Evolutionary conservation across 495 filamentous ascomycete genomes (phyloP).

Genomic region (Xylaria acuta): DNA sequence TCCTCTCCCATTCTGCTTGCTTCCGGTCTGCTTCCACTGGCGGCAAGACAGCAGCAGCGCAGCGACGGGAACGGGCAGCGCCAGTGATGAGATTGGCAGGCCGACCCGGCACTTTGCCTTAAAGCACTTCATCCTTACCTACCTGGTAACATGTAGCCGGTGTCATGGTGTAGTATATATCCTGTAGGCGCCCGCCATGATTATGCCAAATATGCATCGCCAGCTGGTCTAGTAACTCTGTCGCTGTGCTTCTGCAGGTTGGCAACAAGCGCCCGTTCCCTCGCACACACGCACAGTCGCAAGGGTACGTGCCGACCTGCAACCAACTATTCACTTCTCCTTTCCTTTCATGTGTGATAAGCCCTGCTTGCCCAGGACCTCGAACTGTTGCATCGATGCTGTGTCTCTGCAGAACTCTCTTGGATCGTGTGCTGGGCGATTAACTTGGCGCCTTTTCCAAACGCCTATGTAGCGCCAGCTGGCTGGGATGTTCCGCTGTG

Average conservation of each 20-base stretch:
- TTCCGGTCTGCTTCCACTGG: background rate
- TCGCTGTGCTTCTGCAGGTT: conserved; percentile 16
- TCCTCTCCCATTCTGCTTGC: background rate
- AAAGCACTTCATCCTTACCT: conserved; percentile 5
- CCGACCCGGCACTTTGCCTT: conserved; percentile 4
- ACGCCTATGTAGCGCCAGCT: background rate
- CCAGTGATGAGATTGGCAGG: conserved; percentile 6
- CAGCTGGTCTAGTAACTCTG: conserved; percentile 8
- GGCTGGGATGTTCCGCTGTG: conserved; percentile 8
- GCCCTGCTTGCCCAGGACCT: conserved; percentile 15
- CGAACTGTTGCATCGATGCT: conserved; percentile 18
- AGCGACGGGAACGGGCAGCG: conserved; percentile 12
- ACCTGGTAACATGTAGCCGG: background rate
- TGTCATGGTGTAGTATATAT: conserved; percentile 6
- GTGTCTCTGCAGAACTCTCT: conserved; percentile 19
- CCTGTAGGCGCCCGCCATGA: conserved; percentile 23
- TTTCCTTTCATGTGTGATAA: conserved; percentile 16
- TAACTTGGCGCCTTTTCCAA: conserved; percentile 8
- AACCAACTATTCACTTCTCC: conserved; percentile 12
- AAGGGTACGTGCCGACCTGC: conserved; percentile 17
- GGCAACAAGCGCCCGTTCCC: conserved; percentile 23
- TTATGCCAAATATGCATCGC: conserved; percentile 18
- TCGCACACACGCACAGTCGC: conserved; percentile 9
- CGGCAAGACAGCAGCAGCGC: background rate
- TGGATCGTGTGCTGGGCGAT: conserved; percentile 14